A percentile compares a stretch with the other conserved stretches of the same genome.
These are phyloP conservation scores for Neurospora sp. DNA, from an alignment of 495 filamentous ascomycete genomes.

Conservation along the genomic window DNA sequence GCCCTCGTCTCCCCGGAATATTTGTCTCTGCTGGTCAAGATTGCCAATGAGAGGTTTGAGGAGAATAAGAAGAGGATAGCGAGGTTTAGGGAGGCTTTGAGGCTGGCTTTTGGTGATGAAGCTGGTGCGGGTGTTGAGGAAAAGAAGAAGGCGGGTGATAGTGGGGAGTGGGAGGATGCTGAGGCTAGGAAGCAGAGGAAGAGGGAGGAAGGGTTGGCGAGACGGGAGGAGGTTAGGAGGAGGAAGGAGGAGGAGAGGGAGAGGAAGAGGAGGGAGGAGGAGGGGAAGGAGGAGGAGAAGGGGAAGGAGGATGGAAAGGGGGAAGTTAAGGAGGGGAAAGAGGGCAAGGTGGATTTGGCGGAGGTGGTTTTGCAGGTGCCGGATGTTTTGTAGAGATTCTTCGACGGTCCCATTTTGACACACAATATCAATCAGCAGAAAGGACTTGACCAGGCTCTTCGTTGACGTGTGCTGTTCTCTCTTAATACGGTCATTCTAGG, in stretches of 20 bases:
- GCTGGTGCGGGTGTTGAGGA: neutral
- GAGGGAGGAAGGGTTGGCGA: conserved; percentile 48
- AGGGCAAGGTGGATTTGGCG: conserved; percentile 12
- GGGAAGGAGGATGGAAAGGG: neutral
- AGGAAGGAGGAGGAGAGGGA: conserved; percentile 2
- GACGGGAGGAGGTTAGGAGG: conserved; percentile 26
- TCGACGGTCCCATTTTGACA: neutral
- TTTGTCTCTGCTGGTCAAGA: conserved; percentile 49
- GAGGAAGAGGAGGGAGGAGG: neutral
- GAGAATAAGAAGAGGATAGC: conserved; percentile 62
- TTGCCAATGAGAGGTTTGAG: conserved; percentile 67
- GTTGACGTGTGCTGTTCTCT: neutral
- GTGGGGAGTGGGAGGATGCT: conserved; percentile 46
- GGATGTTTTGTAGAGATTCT: conserved; percentile 2
- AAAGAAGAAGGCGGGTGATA: conserved; percentile 6
- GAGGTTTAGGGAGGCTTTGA: conserved; percentile 42
- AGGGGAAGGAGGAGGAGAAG: conserved; percentile 2
- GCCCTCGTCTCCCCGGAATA: conserved; percentile 45
- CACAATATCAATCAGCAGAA: neutral
- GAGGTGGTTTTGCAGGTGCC: conserved; percentile 8
- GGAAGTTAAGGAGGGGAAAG: conserved; percentile 1
- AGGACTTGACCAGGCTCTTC: neutral
- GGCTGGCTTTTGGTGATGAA: conserved; percentile 14
- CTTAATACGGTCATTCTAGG: neutral
- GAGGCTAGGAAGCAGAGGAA: conserved; percentile 48